phyloP scores from a whole-genome alignment of 345 rosid genomes.

The Acer yangbiense region DNA sequence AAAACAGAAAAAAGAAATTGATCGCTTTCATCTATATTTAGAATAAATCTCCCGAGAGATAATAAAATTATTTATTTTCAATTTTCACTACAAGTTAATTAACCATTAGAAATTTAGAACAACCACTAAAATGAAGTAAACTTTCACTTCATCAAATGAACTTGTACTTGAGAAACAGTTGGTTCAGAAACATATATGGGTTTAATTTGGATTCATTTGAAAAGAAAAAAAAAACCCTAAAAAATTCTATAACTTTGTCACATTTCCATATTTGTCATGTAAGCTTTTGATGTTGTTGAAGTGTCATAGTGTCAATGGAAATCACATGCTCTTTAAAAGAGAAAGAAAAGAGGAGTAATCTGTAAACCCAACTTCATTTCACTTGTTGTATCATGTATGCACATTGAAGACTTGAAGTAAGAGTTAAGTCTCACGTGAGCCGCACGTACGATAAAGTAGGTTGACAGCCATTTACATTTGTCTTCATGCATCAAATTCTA shows the following conservation, averaged over 20 bases:
- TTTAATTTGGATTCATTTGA: neutral
- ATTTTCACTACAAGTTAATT: neutral
- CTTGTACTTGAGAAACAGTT: neutral
- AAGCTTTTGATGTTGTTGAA: neutral
- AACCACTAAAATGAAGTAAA: neutral
- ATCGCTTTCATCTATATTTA: neutral
- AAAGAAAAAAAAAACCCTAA: neutral
- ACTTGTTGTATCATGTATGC: neutral
- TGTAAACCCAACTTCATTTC: neutral
- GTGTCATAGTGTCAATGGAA: conserved; percentile 29
- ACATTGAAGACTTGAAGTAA: neutral
- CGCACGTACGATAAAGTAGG: conserved; percentile 18
- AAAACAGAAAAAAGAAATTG: no score
- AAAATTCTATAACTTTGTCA: neutral
- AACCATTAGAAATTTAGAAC: neutral
- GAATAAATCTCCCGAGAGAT: neutral
- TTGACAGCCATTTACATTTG: conserved; percentile 3
- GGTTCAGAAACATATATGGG: conserved; percentile 1
- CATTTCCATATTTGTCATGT: neutral
- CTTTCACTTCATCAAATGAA: neutral
- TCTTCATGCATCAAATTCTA: neutral
- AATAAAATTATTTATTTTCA: neutral
- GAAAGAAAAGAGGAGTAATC: neutral
- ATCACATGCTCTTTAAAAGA: conserved; percentile 21
- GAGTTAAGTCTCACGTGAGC: conserved; percentile 21